Base-by-base conservation (phyloP, 495 filamentous ascomycete species). In the Hypoxylon rickii region DNA sequence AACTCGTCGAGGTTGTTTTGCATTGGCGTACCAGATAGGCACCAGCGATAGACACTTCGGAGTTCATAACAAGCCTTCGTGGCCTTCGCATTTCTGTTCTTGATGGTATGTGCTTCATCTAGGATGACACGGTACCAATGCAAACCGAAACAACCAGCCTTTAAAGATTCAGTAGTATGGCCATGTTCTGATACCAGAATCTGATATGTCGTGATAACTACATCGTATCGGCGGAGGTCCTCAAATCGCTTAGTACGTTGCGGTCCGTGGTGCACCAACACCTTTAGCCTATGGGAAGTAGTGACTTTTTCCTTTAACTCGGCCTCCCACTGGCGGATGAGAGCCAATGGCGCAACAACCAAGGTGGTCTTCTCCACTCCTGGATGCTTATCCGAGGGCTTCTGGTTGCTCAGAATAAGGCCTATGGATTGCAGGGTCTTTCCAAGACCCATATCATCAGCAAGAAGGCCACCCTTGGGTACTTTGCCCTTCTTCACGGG, bases 1-100 rank as follows among this genome's bases (percentile, higher is more conserved):
- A 98, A 73, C 72, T 98, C 94, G 52, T 97, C 94, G n/a, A 98
- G 80, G 55, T 96, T 97, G 66, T 98, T 98, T 64, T 98, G 94
- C 83, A 98, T 86, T 0, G 94, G 94, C 4, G 94, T 98, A 53
- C 94, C 94, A 2, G 90, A 95, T 45, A 98, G 76, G 66, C 94
- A 97, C 94, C 94, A 98, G 47, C 94, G 80, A 68, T 95, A 96
- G 62, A 91, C 86, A 16, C 89, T 81, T 41, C 85, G 77, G 18
- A 98, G 74, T 2, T 88, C 87, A 68, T 83, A 98, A 44, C 84
- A 88, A 13, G 93, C 90, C 63, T 96, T 86, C 0, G 94, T 94
- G 7, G 87, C 86, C 73, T 98, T 98, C 12, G 94, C 92, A 64
- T 94, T 96, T 18, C 92, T 86, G 70, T 98, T 98, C 73, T 97